A percentile compares a stretch with the other conserved stretches of the same genome.
These are phyloP conservation scores for Dipteronia sinensis DNA, from an alignment of 345 rosid species.

Conservation along the genomic window DNA sequence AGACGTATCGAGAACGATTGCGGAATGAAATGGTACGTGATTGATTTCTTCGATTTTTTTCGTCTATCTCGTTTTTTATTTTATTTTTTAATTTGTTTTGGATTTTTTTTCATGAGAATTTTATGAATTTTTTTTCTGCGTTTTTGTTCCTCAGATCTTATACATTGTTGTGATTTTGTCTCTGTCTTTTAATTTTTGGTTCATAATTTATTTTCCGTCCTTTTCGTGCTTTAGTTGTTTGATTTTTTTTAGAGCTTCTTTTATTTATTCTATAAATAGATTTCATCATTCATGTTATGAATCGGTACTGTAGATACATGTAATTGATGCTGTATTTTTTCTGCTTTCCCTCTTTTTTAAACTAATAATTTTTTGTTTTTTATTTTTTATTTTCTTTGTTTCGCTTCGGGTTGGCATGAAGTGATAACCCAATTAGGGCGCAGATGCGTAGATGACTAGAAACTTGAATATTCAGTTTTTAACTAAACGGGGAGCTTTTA, in stretches of 20 bases:
- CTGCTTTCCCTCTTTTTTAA: neutral
- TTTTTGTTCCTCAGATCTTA: conserved; percentile 46
- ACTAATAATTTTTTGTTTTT: neutral
- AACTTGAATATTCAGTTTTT: neutral
- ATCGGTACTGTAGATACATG: neutral
- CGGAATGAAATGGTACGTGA: conserved; percentile 89
- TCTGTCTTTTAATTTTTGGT: conserved; percentile 17
- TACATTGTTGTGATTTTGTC: conserved; percentile 32
- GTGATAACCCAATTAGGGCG: neutral
- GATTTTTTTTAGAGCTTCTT: conserved; percentile 7
- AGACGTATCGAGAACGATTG: conserved; percentile 47
- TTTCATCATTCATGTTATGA: neutral
- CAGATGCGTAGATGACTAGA: neutral
- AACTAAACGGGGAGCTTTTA: conserved; percentile 6
- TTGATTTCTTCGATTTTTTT: conserved; percentile 15
- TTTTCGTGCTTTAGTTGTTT: neutral
- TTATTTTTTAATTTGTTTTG: conserved; percentile 5
- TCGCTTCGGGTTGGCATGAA: conserved; percentile 3
- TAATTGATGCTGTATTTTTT: neutral
- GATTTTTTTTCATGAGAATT: conserved; percentile 7
- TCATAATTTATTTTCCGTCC: neutral
- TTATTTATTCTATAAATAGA: neutral
- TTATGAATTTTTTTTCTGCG: conserved; percentile 23
- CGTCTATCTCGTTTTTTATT: conserved; percentile 7
- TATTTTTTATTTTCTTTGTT: neutral